Evolutionary conservation across 2,329 filamentous ascomycete genomes (phyloP), one percentile per base, ranked within the genome.

Genomic region (Aspergillus japonicus): DNA sequence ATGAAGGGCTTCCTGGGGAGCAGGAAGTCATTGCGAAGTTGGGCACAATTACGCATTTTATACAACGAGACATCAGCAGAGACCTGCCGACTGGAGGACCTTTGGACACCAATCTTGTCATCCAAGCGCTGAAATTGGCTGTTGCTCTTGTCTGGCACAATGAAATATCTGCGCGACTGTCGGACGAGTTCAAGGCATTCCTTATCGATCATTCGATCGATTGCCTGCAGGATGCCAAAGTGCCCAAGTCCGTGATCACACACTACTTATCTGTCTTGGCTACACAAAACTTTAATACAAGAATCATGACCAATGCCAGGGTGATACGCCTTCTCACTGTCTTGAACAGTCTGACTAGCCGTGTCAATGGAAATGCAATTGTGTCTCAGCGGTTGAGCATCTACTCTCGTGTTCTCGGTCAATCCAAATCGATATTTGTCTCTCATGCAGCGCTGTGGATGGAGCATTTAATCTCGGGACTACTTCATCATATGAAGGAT

Each of bases 191-290:
- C 71, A 88, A 87, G 56, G 75, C 86, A 16, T 95, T 91, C 71
- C 82, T 97, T 56, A 78, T 96, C 44, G 93, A 98, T 59, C 88
- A 93, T 64, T 87, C 89, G 55, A 90, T 96, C 62, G 84, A 84
- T 51, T 86, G 85, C 10, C 86, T 96, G 55, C 85, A 90, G 67
- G 87, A 94, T 61, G 73, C 81, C 3, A 79, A 83, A 4, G 80
- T 86, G 16, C 85, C 92, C 0, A 98, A 98, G 68, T 87, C 91
- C 16, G 80, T 96, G 10, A 82, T 90, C 31, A 90, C 90, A 39
- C 88, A 90, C 66, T 83, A 96, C 66, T 87, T 97, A 81, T 89
- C 92, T 63, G 83, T 96, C 5, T 81, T 96, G 14, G 89, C 88
- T 49, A 86, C 89, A 50, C 93, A 97, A 69, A 90, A 87, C 62